Evolutionary conservation across 2,329 filamentous ascomycete genomes (phyloP), one percentile per base, ranked within the genome.

Genomic region (Penicillium sp.): DNA sequence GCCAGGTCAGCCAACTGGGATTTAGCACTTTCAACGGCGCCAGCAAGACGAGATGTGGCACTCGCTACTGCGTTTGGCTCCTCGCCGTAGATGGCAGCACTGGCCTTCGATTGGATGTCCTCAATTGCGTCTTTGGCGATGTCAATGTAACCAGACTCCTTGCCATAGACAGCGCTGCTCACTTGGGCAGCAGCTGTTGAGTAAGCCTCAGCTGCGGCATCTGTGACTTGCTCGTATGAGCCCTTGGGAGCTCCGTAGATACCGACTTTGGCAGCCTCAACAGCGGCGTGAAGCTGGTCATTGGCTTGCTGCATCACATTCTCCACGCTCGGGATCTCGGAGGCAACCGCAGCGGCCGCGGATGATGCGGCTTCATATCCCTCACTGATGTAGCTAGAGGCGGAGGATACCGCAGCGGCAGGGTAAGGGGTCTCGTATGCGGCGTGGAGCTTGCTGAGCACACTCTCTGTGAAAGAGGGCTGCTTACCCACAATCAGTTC

Each of bases 401-500:
- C 81, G 4, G 81, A 81, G 0, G 81, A 78, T 5, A 67, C 61
- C 3, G 70, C 70, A 13, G 58, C 67, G 51, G 52, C 63, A 54
- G 62, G 66, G 48, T 69, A 69, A 14, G 86, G 88, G 0, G 86
- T 90, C 22, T 85, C 84, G 66, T 93, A 94, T 0, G 86, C 89
- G 3, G 83, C 86, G 52, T 84, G 83, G 11, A 96, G 80, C 48
- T 88, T 84, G 49, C 79, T 85, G 73, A 91, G 85, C 3, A 93
- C 88, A 55, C 89, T 92, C 67, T 95, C 89, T 0, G 88, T 92
- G 65, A 91, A 95, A 13, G 86, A 85, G 0, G 90, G 87, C 68
- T 95, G 91, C 70, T 88, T 91, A 49, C 89, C 91, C 39, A 82
- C 75, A 13, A 96, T 79, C 1, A 95, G 78, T 71, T 95, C 91